Percentiles rank a stretch among this genome's conserved stretches.
These are phyloP conservation scores for Corchorus capsularis DNA, from an alignment of 345 rosid species.

Conservation along the genomic window DNA sequence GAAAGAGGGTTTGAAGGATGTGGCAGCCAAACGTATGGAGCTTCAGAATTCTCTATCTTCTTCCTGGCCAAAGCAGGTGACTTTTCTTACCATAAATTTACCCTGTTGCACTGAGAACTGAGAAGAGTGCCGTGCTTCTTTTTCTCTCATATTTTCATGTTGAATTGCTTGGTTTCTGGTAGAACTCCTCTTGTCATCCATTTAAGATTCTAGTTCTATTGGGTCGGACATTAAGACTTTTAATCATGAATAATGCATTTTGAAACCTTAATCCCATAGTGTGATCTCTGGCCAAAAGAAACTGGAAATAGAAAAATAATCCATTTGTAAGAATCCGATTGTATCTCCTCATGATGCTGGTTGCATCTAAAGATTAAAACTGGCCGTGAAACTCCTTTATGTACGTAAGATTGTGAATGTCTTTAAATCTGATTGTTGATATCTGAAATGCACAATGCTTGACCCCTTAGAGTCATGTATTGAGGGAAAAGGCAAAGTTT, in stretches of 20 bases:
- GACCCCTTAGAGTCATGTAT: background rate
- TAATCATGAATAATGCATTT: background rate
- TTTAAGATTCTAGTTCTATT: background rate
- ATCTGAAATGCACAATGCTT: background rate
- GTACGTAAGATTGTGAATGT: background rate
- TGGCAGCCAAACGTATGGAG: slow-evolving; percentile 82
- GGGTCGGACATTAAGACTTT: background rate
- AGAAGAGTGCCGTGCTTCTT: background rate
- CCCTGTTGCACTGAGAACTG: background rate
- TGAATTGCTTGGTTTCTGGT: background rate
- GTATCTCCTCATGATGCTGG: background rate
- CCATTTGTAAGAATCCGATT: background rate
- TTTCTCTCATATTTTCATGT: background rate
- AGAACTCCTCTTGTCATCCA: background rate
- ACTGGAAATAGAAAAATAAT: background rate
- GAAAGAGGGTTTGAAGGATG: slow-evolving; percentile 78
- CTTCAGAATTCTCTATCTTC: slow-evolving; percentile 87
- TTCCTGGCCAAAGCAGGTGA: slow-evolving; percentile 94
- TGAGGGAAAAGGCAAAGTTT: background rate
- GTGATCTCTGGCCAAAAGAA: background rate
- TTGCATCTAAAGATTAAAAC: background rate
- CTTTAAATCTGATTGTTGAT: background rate
- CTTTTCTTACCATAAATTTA: slow-evolving; percentile 10
- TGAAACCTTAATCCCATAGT: background rate
- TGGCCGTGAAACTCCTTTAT: background rate